A percentile compares a stretch with the other conserved stretches of the same genome.
These are phyloP conservation scores for Coemansia aciculifera DNA, from an alignment of 192 early-diverging fungal species.

Conservation along the genomic window DNA sequence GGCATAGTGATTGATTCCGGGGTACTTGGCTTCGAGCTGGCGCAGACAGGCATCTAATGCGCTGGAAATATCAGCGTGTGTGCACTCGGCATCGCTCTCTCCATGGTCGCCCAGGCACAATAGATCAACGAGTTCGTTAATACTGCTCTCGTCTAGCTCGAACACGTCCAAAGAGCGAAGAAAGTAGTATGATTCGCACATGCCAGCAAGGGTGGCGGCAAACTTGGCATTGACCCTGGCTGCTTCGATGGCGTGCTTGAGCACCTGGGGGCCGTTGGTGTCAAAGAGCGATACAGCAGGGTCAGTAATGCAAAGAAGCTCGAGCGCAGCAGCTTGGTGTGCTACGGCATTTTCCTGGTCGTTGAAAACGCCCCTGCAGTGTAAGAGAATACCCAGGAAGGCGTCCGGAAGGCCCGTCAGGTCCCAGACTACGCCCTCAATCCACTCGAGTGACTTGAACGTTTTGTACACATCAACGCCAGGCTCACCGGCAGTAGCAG, in stretches of 20 bases:
- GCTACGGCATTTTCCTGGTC: conserved; percentile 18
- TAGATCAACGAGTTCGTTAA: conserved; percentile 32
- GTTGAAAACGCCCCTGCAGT: conserved; percentile 27
- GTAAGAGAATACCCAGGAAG: conserved; percentile 31
- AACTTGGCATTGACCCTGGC: conserved; percentile 15
- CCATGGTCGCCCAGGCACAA: conserved; percentile 18
- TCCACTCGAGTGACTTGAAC: conserved; percentile 47
- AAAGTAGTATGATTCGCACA: conserved; percentile 51
- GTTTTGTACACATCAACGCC: conserved; percentile 12
- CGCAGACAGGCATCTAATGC: conserved; percentile 31
- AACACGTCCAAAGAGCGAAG: conserved; percentile 36
- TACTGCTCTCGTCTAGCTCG: conserved; percentile 20
- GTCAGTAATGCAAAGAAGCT: conserved; percentile 20
- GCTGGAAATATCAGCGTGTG: conserved; percentile 27
- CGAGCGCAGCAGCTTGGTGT: conserved; percentile 18
- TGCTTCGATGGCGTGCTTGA: conserved; percentile 27
- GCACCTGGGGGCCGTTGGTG: conserved; percentile 24
- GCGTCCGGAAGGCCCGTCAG: conserved; percentile 44
- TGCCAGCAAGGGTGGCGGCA: conserved; percentile 26
- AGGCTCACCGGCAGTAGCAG: not conserved
- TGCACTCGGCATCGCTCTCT: conserved; percentile 7
- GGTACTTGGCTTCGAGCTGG: conserved; percentile 33
- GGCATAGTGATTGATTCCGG: conserved; percentile 44
- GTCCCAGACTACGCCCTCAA: conserved; percentile 35
- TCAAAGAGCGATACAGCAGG: conserved; percentile 30